Percentiles rank a stretch among this genome's conserved stretches.
Conservation (phyloP, 257 asterid genomes). For the Nicotiana obtusifolia region DNA sequence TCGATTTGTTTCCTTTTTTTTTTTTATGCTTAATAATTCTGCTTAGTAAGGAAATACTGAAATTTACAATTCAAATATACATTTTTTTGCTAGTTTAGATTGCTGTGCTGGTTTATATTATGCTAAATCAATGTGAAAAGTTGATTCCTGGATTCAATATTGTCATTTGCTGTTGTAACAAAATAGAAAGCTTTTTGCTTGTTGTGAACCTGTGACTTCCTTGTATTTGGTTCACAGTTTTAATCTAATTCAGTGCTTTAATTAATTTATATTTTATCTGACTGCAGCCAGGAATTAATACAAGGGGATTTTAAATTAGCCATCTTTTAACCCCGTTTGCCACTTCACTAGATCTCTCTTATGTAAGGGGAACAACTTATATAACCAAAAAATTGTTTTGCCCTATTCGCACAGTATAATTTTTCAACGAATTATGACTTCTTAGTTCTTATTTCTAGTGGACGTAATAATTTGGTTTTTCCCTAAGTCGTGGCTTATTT, state of each 20-base stretch:
- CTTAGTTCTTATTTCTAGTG: neutral
- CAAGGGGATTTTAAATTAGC: too few species aligned
- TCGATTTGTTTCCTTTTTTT: neutral
- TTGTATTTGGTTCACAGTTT: neutral
- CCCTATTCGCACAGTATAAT: too few species aligned
- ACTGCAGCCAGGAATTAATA: neutral
- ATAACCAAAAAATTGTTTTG: too few species aligned
- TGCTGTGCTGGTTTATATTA: neutral
- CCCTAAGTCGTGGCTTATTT: too few species aligned
- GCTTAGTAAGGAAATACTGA: neutral
- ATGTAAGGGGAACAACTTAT: too few species aligned
- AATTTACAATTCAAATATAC: neutral
- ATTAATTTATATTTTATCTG: neutral
- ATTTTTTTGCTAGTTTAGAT: neutral
- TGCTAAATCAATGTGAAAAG: neutral
- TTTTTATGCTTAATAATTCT: neutral
- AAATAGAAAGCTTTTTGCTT: neutral
- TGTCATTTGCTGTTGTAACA: neutral
- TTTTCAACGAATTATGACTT: neutral
- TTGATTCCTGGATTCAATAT: neutral
- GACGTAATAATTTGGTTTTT: neutral
- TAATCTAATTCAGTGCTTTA: neutral
- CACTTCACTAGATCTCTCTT: too few species aligned
- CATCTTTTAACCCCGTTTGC: too few species aligned
- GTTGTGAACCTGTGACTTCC: neutral